Evolutionary conservation across 306 rosid genomes (phyloP).

Genomic region (Cicer cuneatum): DNA sequence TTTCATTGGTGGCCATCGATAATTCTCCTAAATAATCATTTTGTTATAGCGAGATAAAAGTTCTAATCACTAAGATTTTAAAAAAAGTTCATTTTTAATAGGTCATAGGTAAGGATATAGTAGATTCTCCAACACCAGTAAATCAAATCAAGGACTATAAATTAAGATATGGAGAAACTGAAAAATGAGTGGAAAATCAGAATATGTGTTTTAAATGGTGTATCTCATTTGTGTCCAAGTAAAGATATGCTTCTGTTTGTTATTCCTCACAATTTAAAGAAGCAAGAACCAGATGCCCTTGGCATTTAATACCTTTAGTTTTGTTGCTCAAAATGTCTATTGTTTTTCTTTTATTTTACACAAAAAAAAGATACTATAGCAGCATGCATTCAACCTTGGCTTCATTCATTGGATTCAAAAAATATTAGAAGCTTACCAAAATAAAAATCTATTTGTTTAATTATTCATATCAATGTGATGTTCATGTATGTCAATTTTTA

Average conservation of each 20-base stretch:
- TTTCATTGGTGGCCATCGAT: too few relatives aligned
- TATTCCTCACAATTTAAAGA: conserved; percentile 42
- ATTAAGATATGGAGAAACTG: conserved; percentile 18
- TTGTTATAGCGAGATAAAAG: too few relatives aligned
- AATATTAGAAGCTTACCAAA: conserved; percentile 11
- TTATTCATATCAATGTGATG: too few relatives aligned
- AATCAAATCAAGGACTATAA: conserved; percentile 32
- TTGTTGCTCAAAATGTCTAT: conserved; percentile 13
- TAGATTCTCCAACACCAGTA: conserved; percentile 29
- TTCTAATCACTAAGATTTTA: too few relatives aligned
- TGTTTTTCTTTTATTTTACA: not conserved
- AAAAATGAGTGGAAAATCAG: conserved; percentile 33
- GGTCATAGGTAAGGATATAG: conserved; percentile 22
- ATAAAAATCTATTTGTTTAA: not conserved
- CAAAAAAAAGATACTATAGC: not conserved
- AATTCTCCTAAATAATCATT: too few relatives aligned
- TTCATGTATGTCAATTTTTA: too few relatives aligned
- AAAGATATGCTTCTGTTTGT: conserved; percentile 37
- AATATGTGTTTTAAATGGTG: conserved; percentile 31
- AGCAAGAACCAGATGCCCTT: conserved; percentile 47
- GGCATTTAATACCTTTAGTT: conserved; percentile 33
- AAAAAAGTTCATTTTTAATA: conserved; percentile 31
- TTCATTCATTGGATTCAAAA: conserved; percentile 40
- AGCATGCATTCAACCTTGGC: conserved; percentile 27
- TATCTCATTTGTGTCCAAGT: conserved; percentile 33